Evolutionary conservation across 208 protist genomes (phyloP), one percentile per base, ranked within the genome.

Genomic region (Phytomonas serpens): DNA sequence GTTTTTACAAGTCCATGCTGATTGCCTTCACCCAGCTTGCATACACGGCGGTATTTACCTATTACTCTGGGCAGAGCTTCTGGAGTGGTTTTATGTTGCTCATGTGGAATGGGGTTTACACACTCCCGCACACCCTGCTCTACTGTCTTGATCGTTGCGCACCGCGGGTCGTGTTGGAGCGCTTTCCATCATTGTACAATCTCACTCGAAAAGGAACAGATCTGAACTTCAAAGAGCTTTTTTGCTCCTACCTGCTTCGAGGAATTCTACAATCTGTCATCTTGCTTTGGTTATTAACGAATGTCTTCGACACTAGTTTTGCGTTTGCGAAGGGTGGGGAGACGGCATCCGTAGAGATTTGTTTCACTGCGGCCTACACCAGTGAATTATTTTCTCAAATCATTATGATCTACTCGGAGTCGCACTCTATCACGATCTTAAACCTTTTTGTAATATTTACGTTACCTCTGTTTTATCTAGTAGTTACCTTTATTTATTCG

Each of bases 1-100:
- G 93, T 65, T 99, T 99, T 72, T 99, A 99, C 75, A 99, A 99
- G 77, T 98, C 94, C 47, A 94, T 98, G 84, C 83, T 98, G 33
- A 87, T 98, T 38, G 82, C 85, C 51, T 97, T 98, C 40, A 88
- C 97, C 42, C 97, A 98, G 76, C 73, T 98, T 27, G 81, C 84
- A 16, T 98, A 88, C 78, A 97, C 93, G 73, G 69, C 86, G 3
- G 76, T 79, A 31, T 77, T 76, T 40, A 87, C 86, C 11, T 79
- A 88, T 66, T 78, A 84, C 63, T 95, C 88, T 0, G 94, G 93
- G 27, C 80, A 80, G 51, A 91, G 83, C 4, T 97, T 97, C 73
- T 98, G 95, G 90, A 93, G 97, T 81, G 86, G 87, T 65, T 93
- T 96, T 65, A 80, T 79, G 27, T 81, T 98, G 3, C 93, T 86